Evolutionary conservation across 177 flowering plant genomes (phyloP).

Genomic region (Telopea speciosissima): DNA sequence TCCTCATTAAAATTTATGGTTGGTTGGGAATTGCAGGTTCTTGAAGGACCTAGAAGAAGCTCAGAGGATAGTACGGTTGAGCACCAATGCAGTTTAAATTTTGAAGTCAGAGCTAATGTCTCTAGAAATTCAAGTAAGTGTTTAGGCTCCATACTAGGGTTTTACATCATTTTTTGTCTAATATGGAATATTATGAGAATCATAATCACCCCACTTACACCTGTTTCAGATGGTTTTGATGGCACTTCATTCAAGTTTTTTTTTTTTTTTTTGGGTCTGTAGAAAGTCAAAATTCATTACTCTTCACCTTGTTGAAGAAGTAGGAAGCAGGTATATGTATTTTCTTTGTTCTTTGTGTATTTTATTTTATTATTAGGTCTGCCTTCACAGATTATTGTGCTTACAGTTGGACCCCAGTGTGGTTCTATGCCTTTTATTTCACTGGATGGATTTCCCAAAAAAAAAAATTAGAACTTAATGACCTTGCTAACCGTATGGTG

Average conservation of each 20-base stretch:
- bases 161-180: not conserved
- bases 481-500: too few relatives aligned
- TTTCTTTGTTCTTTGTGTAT: too few relatives aligned
- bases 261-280: too few relatives aligned
- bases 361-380: not conserved
- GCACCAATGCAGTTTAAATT: slow-evolving; percentile 34
- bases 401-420: not conserved
- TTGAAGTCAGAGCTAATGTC: not conserved
- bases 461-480: too few relatives aligned
- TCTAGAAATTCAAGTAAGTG: not conserved
- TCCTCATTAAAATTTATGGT: not conserved
- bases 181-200: not conserved
- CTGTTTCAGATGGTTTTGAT: not conserved
- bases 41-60: slow-evolving; percentile 92
- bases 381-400: not conserved
- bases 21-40: slow-evolving; percentile 43
- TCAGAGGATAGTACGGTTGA: slow-evolving; percentile 51
- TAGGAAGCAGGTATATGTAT: not conserved
- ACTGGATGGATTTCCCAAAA: not conserved
- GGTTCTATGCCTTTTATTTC: too few relatives aligned
- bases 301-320: not conserved
- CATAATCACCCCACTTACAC: not conserved
- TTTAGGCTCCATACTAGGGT: not conserved
- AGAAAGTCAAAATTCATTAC: not conserved
- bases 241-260: not conserved